Conservation (phyloP, 2,329 filamentous ascomycete genomes). For the Aureobasidium vineae region DNA sequence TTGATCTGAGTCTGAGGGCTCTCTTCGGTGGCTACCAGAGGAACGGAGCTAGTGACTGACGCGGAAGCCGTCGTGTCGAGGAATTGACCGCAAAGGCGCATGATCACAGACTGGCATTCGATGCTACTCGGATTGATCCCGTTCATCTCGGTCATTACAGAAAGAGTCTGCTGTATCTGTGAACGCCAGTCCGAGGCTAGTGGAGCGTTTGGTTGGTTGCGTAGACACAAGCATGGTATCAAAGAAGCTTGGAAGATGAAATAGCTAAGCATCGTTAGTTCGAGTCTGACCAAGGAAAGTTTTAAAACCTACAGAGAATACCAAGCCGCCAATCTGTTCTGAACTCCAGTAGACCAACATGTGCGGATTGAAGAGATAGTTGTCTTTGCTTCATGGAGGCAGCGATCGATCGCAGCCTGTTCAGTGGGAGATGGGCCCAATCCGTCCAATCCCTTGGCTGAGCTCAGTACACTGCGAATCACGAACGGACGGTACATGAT, state of each 20-base stretch:
- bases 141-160: conserved; percentile 42
- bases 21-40: conserved; percentile 36
- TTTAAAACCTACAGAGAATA: conserved; percentile 40
- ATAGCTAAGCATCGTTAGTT: conserved; percentile 33
- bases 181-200: conserved; percentile 44
- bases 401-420: conserved; percentile 39
- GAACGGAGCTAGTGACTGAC: background rate
- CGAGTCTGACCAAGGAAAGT: background rate
- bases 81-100: conserved; percentile 44
- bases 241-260: conserved; percentile 53
- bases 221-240: conserved; percentile 51
- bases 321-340: conserved; percentile 46
- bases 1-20: conserved; percentile 48
- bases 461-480: conserved; percentile 38
- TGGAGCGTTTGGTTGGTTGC: conserved; percentile 44
- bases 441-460: background rate
- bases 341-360: conserved; percentile 42
- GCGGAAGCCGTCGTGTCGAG: conserved; percentile 27
- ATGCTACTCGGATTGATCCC: conserved; percentile 44
- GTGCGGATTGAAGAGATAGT: conserved; percentile 43
- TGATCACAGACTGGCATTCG: conserved; percentile 47
- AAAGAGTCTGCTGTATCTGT: conserved; percentile 44
- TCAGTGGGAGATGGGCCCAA: background rate
- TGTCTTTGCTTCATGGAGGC: conserved; percentile 45
- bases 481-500: conserved; percentile 52